Evolutionary conservation across 257 asterid genomes (phyloP), one percentile per base, ranked within the genome.

Genomic region (Solanum sejunctum): DNA sequence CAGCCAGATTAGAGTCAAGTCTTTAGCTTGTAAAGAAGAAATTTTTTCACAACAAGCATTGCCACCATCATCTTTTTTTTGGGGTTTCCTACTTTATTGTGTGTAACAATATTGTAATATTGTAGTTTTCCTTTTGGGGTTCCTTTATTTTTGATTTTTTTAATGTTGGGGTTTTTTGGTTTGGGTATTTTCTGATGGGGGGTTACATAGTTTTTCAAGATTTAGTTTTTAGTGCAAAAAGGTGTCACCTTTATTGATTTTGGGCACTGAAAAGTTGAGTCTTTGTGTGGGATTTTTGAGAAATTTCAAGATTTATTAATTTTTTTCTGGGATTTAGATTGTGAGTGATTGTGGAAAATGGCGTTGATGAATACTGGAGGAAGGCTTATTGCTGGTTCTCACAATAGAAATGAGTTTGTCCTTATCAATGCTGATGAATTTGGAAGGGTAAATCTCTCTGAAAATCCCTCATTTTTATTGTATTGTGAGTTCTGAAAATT

Each of bases 381-480:
- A 9, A 92, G 97, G 88, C 97, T 95, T 64, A 90, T 93, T 86
- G 94, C 97, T 88, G 98, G 97, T 84, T 95, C 98, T 83, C 98
- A 95, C 82, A 92, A 89, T 87, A 92, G 97, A 84, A 95, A 95
- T 85, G 97, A 92, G 86, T 92, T 95, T 89, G 87, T 92, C 64
- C 92, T 92, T 55, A 93, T 93, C 85, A 91, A 95, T 92, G 95
- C 98, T 83, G 98, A 95, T 87, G 97, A 95, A 86, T 87, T 92
- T 87, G 97, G 97, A 81, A 91, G 83, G 91, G 98, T 92, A 79
- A 84, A 82, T 87, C 77, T 69, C 84, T 79, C 61, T 69, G n/a
- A 77, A 52, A 88, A 39, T 26, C 77, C 64, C 52, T 81, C 49
- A 41, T 84, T 89, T 89, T 85, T 20, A 43, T 86, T 84, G 8